phyloP scores from a whole-genome alignment of 345 rosid species.

The Sisymbrium irio region DNA sequence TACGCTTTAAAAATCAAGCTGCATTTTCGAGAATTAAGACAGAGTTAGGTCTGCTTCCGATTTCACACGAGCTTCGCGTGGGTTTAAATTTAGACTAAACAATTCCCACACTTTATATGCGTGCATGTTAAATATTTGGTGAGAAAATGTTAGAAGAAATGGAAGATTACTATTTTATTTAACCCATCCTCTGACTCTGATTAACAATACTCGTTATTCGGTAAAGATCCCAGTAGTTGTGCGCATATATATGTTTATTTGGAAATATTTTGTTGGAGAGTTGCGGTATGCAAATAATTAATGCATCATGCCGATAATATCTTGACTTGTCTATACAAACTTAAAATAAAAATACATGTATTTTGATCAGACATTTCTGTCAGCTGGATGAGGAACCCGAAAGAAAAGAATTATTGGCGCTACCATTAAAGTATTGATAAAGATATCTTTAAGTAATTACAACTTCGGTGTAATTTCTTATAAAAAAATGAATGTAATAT shows the following conservation, averaged over 20 bases:
- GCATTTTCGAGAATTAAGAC: slow-evolving; percentile 13
- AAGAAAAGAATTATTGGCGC: slow-evolving; percentile 30
- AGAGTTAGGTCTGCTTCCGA: slow-evolving; percentile 16
- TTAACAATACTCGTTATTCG: neutral
- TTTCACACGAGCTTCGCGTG: slow-evolving; percentile 16
- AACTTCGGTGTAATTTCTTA: neutral
- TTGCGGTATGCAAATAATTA: slow-evolving; percentile 11
- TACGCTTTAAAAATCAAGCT: neutral
- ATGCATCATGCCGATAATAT: slow-evolving; percentile 8
- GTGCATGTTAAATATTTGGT: neutral
- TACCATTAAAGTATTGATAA: slow-evolving; percentile 27
- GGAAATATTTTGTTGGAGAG: neutral
- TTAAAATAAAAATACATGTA: neutral
- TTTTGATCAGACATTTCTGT: slow-evolving; percentile 18
- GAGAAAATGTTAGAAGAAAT: slow-evolving; percentile 16
- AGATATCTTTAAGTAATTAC: slow-evolving; percentile 19
- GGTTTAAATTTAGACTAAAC: slow-evolving; percentile 17
- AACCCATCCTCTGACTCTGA: neutral
- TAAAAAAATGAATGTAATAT: neutral
- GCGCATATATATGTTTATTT: neutral
- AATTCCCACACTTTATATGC: neutral
- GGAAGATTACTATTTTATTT: neutral
- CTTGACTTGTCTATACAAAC: neutral
- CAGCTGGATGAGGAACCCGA: slow-evolving; percentile 25
- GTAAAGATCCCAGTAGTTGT: neutral